Percentiles rank a stretch among this genome's conserved stretches.
Conservation (phyloP, 2,329 filamentous ascomycete genomes). For the Beauveria brongniartii region DNA sequence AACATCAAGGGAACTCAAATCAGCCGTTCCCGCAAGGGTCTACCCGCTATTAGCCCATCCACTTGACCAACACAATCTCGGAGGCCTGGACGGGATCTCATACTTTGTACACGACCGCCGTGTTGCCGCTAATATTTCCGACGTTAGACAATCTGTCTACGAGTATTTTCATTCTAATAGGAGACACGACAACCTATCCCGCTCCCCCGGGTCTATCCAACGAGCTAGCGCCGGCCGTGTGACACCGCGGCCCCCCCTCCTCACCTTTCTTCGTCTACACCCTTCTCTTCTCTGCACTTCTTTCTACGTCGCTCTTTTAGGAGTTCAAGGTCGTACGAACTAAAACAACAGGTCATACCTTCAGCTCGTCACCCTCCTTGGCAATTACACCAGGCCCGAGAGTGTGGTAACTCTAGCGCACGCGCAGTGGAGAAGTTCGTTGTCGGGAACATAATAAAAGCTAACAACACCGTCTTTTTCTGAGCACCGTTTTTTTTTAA, state of each 20-base stretch:
- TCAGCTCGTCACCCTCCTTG: not conserved
- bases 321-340: not conserved
- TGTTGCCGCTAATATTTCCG: not conserved
- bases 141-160: not conserved
- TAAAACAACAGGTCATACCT: not conserved
- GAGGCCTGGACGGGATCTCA: not conserved
- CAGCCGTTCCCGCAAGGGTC: not conserved
- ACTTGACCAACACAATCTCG: conserved; percentile 3
- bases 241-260: no score
- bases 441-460: not conserved
- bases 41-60: not conserved
- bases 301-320: not conserved
- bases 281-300: not conserved
- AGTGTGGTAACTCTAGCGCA: not conserved
- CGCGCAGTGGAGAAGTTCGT: not conserved
- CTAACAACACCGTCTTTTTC: not conserved
- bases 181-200: not conserved
- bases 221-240: not conserved
- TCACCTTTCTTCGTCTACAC: not conserved
- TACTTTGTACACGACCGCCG: not conserved
- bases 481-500: not conserved
- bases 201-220: not conserved
- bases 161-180: not conserved
- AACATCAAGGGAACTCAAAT: not conserved
- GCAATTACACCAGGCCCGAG: no score